Base-by-base conservation (phyloP, 129 eudicot genomes). In the Artemisia annua region DNA sequence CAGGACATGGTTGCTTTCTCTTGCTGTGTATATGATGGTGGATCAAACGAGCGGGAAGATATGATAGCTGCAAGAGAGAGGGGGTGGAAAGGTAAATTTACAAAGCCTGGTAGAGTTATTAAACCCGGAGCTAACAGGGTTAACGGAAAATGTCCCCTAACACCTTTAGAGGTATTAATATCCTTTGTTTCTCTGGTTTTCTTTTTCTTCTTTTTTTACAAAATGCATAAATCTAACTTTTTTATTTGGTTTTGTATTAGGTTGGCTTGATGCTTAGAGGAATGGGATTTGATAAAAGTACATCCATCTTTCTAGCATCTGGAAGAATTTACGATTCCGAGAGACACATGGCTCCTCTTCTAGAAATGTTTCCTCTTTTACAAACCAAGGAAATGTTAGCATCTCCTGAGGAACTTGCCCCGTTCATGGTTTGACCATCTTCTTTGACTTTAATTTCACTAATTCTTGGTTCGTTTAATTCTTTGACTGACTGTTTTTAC, bases 1-100 rank as follows among this genome's bases (percentile, higher is more conserved):
- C 69, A 93, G 98, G 98, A 94, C 81, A 94, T 94, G 98, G 98
- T 94, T 79, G 98, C 98, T 58, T 94, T 94, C 61, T 94, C 98
- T 63, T 94, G 98, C 69, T 94, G 98, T 81, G 84, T 94, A 66
- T 94, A 87, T 81, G 97, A 90, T 83, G 98, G 98, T 79, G 98
- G 97, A 15, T 72, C 82, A 39, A 75, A 78, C 78, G 98, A 94
- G 74, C 84, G 76, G 49, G 75, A 75, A 72, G 97, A 90, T 83
- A 94, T 94, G 98, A 88, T 84, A 71, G 98, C 97, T 79, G 98
- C 98, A 39, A 84, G 98, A 67, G 98, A 94, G 87, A 88, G 91
- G 86, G 98, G 98, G 14, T 94, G 98, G 98, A 90, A 85, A 77
- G 98, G 98, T 70, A 94, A 94, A 73, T 90, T 90, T 63, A 94